These are phyloP conservation scores for Jatropha multifida DNA, from an alignment of 441 rosid genomes.

Conservation along the genomic window DNA sequence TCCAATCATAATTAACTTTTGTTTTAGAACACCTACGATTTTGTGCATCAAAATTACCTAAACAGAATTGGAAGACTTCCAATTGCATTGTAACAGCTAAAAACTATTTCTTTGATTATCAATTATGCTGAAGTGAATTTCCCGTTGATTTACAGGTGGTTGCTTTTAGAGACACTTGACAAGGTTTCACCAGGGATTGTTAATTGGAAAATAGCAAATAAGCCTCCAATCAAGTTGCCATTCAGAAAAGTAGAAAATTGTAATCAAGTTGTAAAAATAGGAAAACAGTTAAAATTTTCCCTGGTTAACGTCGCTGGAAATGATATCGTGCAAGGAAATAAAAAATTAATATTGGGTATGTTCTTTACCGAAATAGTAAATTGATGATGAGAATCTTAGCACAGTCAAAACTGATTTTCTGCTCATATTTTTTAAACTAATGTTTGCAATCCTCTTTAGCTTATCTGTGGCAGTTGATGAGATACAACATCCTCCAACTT, in stretches of 20 bases:
- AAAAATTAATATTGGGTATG: slow-evolving; percentile 52
- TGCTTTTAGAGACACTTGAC: slow-evolving; percentile 56
- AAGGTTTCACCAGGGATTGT: slow-evolving; percentile 55
- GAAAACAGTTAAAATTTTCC: slow-evolving; percentile 48
- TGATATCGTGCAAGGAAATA: slow-evolving; percentile 52
- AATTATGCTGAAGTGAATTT: neutral
- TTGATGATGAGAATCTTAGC: neutral
- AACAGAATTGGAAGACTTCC: neutral
- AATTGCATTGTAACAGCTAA: neutral
- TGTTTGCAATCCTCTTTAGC: slow-evolving; percentile 39
- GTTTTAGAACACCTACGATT: neutral
- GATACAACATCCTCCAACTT: slow-evolving; percentile 88
- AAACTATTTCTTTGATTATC: neutral
- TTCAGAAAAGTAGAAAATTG: slow-evolving; percentile 61
- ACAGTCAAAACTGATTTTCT: neutral
- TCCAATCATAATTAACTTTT: neutral
- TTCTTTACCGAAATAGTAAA: neutral
- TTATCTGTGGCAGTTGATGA: slow-evolving; percentile 97
- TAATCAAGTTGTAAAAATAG: slow-evolving; percentile 51
- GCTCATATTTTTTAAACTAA: neutral
- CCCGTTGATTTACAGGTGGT: slow-evolving; percentile 39
- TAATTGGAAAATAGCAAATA: slow-evolving; percentile 48
- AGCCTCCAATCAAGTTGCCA: slow-evolving; percentile 59
- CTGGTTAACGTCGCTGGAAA: slow-evolving; percentile 55
- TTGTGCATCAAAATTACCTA: neutral